Percentiles rank a stretch among this genome's conserved stretches.
Conservation (phyloP, 179 eudicot genomes). For the Nepenthes alata region DNA sequence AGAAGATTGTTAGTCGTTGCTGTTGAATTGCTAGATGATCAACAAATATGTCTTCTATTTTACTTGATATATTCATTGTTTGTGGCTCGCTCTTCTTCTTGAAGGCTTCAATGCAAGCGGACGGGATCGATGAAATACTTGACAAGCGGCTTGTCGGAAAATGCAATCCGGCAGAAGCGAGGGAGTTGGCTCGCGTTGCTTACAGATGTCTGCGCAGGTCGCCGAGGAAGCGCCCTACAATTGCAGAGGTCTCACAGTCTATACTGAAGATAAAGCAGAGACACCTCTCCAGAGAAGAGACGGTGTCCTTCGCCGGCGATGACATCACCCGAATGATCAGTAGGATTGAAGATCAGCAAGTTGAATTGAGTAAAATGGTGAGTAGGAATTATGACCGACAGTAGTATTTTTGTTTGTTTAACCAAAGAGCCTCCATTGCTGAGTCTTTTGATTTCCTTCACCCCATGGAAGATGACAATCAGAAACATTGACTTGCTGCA, state of each 20-base stretch:
- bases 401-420: neutral
- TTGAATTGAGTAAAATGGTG: slow-evolving; percentile 47
- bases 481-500: no score
- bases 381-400: slow-evolving; percentile 27
- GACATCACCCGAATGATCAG: slow-evolving; percentile 45
- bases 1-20: no score
- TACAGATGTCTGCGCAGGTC: slow-evolving; percentile 66
- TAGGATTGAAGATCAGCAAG: slow-evolving; percentile 55
- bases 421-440: no score
- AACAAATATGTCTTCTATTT: no score
- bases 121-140: slow-evolving; percentile 84
- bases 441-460: no score
- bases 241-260: slow-evolving; percentile 64
- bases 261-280: slow-evolving; percentile 57
- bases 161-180: slow-evolving; percentile 52
- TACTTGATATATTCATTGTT: neutral
- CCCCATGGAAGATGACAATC: no score
- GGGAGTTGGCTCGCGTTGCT: slow-evolving; percentile 57
- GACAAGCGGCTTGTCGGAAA: slow-evolving; percentile 53
- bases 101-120: slow-evolving; percentile 78
- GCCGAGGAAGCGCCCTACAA: slow-evolving; percentile 71
- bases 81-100: neutral
- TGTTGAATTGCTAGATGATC: no score
- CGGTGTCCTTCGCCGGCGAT: slow-evolving; percentile 50
- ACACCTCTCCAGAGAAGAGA: slow-evolving; percentile 33